Base-by-base conservation (phyloP, 225 moss, liverwort and hornwort genomes). In the Polytrichum formosum region DNA sequence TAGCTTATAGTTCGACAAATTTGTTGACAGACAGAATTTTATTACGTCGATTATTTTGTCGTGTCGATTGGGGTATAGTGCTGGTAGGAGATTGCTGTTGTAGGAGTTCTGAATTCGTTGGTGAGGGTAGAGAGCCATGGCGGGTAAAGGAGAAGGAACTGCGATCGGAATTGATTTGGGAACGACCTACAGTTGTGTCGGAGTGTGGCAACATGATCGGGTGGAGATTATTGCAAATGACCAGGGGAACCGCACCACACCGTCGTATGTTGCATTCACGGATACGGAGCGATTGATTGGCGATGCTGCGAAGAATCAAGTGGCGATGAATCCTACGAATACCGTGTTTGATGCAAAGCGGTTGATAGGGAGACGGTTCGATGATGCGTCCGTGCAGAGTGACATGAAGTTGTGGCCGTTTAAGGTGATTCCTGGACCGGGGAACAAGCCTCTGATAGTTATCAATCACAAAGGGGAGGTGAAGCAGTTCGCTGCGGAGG, bases 291-390 rank as follows among this genome's bases (percentile, higher is more conserved):
- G 81, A 68, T 55, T 81, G 73, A 60, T 81, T 5, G 80, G 80
- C 5, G 80, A 81, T 63, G 70, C 81, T 7, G 81, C 81, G 28
- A 81, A 81, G 80, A 81, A 76, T 76, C 80, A 81, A 56, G 76
- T 76, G 70, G 80, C 80, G 27, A 81, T 76, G 76, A 81, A 81
- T 31, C 80, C 80, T 46, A 30, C 5, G 1, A 80, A 80, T 26
- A 80, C 80, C 2, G 80, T 80, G 30, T 81, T 81, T 1, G 80
- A 81, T 73, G 80, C 76, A 72, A 81, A 81, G 76, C 70, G 80
- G 21, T 70, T 81, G 80, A 81, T 81, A 0, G 80, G 80, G 65
- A 69, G 80, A 26, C 69, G 73, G 46, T 76, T 69, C 30, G 80
- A 81, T 1, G 81, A 81, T 74, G 25, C 58, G 5, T 70, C 73